Conservation (phyloP, 805 yeast genomes). For the Ogataea zsoltii region DNA sequence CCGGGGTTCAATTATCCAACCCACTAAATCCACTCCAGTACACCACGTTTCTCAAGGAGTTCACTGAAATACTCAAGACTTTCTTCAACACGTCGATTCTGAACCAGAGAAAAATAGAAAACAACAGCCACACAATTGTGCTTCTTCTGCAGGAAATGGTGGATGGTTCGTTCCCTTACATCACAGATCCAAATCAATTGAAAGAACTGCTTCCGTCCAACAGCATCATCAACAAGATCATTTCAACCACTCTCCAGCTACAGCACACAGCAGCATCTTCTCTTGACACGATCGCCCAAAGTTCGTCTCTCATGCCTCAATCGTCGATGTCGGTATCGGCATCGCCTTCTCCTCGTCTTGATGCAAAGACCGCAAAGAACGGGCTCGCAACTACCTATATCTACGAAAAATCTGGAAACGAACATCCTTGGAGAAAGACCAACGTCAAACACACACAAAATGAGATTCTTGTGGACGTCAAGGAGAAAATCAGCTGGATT, state of each 20-base stretch:
- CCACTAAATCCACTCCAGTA: constrained; percentile 46
- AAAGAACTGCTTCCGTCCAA: constrained; percentile 69
- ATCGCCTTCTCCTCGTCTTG: constrained; percentile 13
- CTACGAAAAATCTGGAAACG: constrained; percentile 37
- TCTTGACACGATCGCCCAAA: constrained; percentile 29
- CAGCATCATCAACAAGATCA: constrained; percentile 52
- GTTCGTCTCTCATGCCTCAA: constrained; percentile 21
- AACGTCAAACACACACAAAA: constrained; percentile 74
- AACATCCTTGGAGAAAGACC: constrained; percentile 76
- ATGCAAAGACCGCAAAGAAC: constrained; percentile 14
- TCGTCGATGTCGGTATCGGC: constrained; percentile 14
- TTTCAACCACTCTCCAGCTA: constrained; percentile 41
- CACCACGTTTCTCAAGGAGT: constrained; percentile 40
- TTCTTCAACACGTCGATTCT: constrained; percentile 50
- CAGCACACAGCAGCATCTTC: constrained; percentile 35
- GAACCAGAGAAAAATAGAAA: constrained; percentile 56
- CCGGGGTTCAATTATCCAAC: constrained; percentile 12
- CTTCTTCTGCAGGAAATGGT: constrained; percentile 74
- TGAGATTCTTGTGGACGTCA: constrained; percentile 83
- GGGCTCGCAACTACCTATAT: constrained; percentile 19
- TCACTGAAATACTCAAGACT: constrained; percentile 40
- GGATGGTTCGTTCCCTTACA: constrained; percentile 73
- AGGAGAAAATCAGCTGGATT: constrained; percentile 62
- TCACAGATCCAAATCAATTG: constrained; percentile 69
- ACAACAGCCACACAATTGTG: constrained; percentile 70